Percentiles rank a stretch among this genome's conserved stretches.
These are phyloP conservation scores for Coccomyxa sp. DNA, from an alignment of 139 green algal species.

Conservation along the genomic window DNA sequence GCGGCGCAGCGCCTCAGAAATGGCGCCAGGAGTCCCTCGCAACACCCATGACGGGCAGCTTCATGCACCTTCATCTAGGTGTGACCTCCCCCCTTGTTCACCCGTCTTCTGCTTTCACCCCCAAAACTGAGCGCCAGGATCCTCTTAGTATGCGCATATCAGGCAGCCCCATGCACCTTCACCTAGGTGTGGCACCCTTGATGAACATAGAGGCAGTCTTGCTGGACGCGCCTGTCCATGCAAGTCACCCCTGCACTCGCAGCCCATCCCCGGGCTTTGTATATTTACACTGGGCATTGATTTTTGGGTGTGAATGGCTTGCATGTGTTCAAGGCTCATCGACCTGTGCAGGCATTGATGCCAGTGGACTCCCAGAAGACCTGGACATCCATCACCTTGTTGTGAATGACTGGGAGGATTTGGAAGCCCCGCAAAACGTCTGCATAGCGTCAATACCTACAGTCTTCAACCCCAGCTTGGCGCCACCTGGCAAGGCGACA, in stretches of 20 bases:
- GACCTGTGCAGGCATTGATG: constrained; percentile 71
- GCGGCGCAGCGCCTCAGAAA: constrained; percentile 9
- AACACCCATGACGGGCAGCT: constrained; percentile 54
- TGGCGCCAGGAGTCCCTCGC: constrained; percentile 28
- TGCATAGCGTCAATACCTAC: constrained; percentile 72
- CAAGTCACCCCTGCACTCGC: too few species aligned
- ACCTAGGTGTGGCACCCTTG: too few species aligned
- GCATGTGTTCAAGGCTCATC: too few species aligned
- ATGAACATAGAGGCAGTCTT: too few species aligned
- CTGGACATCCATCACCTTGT: constrained; percentile 83
- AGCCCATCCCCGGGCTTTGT: too few species aligned
- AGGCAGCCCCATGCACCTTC: background rate
- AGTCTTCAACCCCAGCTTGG: constrained; percentile 64
- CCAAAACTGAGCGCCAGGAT: too few species aligned
- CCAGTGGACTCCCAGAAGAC: constrained; percentile 53
- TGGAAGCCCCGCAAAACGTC: constrained; percentile 54
- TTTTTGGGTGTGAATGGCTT: too few species aligned
- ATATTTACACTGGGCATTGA: too few species aligned
- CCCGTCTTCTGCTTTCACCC: background rate
- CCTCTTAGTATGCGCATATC: background rate
- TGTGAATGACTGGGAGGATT: constrained; percentile 61
- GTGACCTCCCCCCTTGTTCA: constrained; percentile 21
- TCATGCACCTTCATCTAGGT: constrained; percentile 87
- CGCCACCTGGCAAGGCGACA: constrained; percentile 42
- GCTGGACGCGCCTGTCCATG: too few species aligned